These are phyloP conservation scores for Seiridium unicorne DNA, from an alignment of 2,329 filamentous ascomycete genomes.

Conservation along the genomic window DNA sequence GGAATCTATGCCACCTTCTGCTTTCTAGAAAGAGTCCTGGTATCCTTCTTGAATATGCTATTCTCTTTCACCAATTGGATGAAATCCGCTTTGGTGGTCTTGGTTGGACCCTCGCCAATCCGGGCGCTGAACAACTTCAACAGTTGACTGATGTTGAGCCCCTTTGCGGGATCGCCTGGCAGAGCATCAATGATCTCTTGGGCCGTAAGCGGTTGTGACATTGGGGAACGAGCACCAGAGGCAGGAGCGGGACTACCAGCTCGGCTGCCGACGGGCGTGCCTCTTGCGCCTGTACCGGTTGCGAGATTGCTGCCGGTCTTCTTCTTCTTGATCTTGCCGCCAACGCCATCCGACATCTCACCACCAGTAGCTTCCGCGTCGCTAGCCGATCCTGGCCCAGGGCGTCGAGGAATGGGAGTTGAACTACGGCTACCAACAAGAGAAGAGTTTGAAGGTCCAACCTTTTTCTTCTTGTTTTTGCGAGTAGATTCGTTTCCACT, in stretches of 20 bases:
- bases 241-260: constrained; percentile 57
- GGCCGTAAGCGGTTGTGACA: constrained; percentile 37
- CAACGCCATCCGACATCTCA: constrained; percentile 60
- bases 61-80: constrained; percentile 58
- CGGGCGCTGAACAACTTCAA: constrained; percentile 54
- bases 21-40: constrained; percentile 47
- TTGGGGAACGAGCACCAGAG: constrained; percentile 33
- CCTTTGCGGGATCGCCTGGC: constrained; percentile 42
- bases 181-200: constrained; percentile 55
- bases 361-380: constrained; percentile 72
- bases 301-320: constrained; percentile 30
- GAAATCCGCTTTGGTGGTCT: constrained; percentile 55
- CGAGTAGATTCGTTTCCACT: constrained; percentile 87
- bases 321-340: constrained; percentile 56
- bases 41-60: constrained; percentile 49
- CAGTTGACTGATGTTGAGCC: constrained; percentile 53
- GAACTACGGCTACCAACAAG: constrained; percentile 51
- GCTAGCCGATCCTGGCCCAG: constrained; percentile 60
- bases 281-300: constrained; percentile 37
- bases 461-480: constrained; percentile 75
- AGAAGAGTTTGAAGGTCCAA: constrained; percentile 38
- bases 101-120: constrained; percentile 48
- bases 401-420: constrained; percentile 50
- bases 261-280: constrained; percentile 58
- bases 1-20: not conserved